A percentile compares a stretch with the other conserved stretches of the same genome.
Conservation (phyloP, 331 rosid species). For the Arachis monticola region DNA sequence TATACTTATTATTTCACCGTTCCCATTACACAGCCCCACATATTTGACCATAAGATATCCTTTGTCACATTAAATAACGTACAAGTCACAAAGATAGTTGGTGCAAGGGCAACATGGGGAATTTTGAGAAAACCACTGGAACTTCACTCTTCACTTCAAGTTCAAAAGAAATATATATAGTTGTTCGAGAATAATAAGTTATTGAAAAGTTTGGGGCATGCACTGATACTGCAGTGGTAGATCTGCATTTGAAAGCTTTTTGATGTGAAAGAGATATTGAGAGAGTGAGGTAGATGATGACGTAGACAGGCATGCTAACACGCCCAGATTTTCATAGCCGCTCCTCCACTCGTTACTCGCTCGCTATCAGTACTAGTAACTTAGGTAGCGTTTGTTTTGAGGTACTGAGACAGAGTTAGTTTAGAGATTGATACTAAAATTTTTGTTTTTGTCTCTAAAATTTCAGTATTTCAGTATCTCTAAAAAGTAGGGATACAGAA, state of each 20-base stretch:
- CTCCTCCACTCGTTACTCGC: background rate
- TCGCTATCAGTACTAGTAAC: too few species aligned
- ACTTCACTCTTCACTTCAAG: background rate
- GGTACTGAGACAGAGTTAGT: too few species aligned
- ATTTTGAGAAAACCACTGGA: background rate
- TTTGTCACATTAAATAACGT: background rate
- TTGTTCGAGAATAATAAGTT: background rate
- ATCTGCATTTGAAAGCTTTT: constrained; percentile 17
- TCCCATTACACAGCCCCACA: constrained; percentile 42
- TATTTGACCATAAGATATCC: constrained; percentile 35
- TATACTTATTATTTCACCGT: constrained; percentile 22
- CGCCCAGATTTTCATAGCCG: constrained; percentile 36
- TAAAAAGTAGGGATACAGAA: too few species aligned
- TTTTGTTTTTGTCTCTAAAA: too few species aligned
- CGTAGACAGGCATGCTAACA: constrained; percentile 56
- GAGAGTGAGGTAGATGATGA: constrained; percentile 47
- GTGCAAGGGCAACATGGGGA: constrained; percentile 25
- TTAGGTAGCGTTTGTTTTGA: too few species aligned
- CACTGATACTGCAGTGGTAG: background rate
- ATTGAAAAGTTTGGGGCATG: constrained; percentile 31
- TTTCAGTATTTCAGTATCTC: too few species aligned
- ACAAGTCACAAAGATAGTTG: background rate
- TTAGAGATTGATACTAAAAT: too few species aligned
- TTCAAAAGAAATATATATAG: background rate
- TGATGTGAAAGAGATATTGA: background rate